Evolutionary conservation across 306 rosid species (phyloP).

Genomic region (Glycine latifolia): DNA sequence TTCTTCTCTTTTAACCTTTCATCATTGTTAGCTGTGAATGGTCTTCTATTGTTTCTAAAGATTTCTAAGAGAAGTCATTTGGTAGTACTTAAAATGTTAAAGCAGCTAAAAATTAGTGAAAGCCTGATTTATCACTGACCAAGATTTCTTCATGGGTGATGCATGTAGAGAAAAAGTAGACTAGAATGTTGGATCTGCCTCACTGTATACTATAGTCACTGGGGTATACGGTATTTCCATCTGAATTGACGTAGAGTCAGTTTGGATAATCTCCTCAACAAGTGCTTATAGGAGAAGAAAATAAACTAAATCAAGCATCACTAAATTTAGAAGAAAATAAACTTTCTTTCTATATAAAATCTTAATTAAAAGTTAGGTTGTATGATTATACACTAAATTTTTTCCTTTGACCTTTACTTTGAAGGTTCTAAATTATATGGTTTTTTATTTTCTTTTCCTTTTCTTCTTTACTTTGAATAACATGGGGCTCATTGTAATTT

Average conservation of each 20-base stretch:
- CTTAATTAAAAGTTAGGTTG: neutral
- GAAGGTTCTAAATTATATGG: constrained; percentile 19
- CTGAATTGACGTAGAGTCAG: neutral
- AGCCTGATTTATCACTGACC: constrained; percentile 8
- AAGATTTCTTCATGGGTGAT: constrained; percentile 7
- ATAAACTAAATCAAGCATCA: neutral
- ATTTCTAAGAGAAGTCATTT: constrained; percentile 8
- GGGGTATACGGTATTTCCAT: neutral
- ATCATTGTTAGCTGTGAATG: neutral
- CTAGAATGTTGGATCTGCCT: neutral
- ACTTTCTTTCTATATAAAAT: constrained; percentile 23
- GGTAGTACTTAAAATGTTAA: constrained; percentile 21
- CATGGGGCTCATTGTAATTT: constrained; percentile 17
- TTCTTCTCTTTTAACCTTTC: constrained; percentile 26
- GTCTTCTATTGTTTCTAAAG: constrained; percentile 7
- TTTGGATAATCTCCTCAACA: neutral
- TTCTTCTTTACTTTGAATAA: neutral
- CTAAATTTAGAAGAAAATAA: neutral
- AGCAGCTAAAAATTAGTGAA: neutral
- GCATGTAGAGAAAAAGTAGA: constrained; percentile 24
- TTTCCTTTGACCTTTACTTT: neutral
- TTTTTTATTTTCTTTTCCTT: neutral
- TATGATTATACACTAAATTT: neutral
- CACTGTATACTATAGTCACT: neutral
- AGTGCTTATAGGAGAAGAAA: neutral